Evolutionary conservation across 2,329 filamentous ascomycete genomes (phyloP), one percentile per base, ranked within the genome.

Genomic region (Microcyclospora tardicrescens): DNA sequence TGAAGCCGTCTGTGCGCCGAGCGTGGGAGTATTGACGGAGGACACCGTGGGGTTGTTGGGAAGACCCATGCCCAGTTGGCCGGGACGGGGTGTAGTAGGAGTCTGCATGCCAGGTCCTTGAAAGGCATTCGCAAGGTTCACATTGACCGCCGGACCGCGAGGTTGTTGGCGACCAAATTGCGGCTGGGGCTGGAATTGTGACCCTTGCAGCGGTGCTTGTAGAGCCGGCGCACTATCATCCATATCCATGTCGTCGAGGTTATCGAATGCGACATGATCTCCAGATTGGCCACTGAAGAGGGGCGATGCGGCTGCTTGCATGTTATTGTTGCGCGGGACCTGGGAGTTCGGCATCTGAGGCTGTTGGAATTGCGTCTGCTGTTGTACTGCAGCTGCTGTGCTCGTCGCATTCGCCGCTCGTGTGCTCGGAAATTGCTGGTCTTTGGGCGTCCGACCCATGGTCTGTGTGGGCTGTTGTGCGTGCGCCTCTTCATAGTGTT

Each of bases 1-100:
- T 32, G 75, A 72, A 40, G 72, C 68, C 28, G 83, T 79, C 47
- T 86, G 80, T 1, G 84, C 12, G 43, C 81, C 82, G 41, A 96
- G 71, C 0, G 87, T 93, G 0, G 89, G 89, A 0, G 89, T 96
- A 60, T 95, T 96, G 39, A 95, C 89, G 3, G 87, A 95, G 2
- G 91, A 98, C 13, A 96, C 89, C 1, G 87, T 95, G 12, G 89
- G 89, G 59, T 95, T 95, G 60, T 93, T 85, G 58, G 86, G 81
- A 49, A 93, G 77, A 36, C 79, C 79, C 54, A 89, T 85, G 39
- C 61, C 62, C 43, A 66, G 63, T 31, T 71, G 68, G 51, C 72
- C 78, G 34, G 80, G 75, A 16, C 84, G 79, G 2, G 89, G 89
- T 1, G 89, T 95, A 3, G 83, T 78, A 1, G 87, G 89, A 46